phyloP scores from a whole-genome alignment of 768 basidiomycete genomes.

The Pholiota conissans region DNA sequence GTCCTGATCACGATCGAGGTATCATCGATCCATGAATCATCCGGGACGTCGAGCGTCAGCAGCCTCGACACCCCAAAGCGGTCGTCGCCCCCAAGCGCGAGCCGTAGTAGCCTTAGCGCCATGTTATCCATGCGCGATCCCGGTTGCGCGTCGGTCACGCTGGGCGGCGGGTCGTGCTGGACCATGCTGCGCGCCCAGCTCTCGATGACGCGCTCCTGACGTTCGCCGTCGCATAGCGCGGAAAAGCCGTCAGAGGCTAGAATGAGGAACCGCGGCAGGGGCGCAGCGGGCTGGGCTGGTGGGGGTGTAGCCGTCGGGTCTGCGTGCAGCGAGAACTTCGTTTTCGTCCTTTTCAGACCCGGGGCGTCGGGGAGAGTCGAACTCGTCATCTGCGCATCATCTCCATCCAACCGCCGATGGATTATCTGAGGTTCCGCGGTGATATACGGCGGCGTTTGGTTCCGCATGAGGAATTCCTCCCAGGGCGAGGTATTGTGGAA shows the following conservation, averaged over 20 bases:
- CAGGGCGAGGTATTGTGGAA: constrained; percentile 60
- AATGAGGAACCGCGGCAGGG: constrained; percentile 52
- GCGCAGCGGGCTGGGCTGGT: constrained; percentile 1
- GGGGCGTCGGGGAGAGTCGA: not conserved
- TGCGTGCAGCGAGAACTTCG: not conserved
- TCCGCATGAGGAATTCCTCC: constrained; percentile 67
- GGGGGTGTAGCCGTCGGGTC: not conserved
- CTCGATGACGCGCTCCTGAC: constrained; percentile 45
- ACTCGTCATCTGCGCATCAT: not conserved
- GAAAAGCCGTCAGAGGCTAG: constrained; percentile 69
- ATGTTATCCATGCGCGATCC: constrained; percentile 39
- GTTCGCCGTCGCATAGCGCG: constrained; percentile 53
- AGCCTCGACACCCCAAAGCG: constrained; percentile 51
- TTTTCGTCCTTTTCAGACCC: constrained; percentile 4
- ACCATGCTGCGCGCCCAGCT: constrained; percentile 53
- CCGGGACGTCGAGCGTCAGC: constrained; percentile 60
- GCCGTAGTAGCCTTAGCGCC: constrained; percentile 58
- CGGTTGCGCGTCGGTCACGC: constrained; percentile 21
- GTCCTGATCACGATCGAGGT: constrained; percentile 65
- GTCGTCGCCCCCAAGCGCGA: constrained; percentile 60
- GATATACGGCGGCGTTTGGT: constrained; percentile 66
- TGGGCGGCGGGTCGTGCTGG: constrained; percentile 22
- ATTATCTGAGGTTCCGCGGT: constrained; percentile 63
- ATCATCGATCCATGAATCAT: constrained; percentile 68
- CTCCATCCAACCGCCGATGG: constrained; percentile 47